A percentile compares a stretch with the other conserved stretches of the same genome.
Evolutionary conservation across 2,329 filamentous ascomycete species (phyloP).

Genomic region (Thermoascus crustaceus): DNA sequence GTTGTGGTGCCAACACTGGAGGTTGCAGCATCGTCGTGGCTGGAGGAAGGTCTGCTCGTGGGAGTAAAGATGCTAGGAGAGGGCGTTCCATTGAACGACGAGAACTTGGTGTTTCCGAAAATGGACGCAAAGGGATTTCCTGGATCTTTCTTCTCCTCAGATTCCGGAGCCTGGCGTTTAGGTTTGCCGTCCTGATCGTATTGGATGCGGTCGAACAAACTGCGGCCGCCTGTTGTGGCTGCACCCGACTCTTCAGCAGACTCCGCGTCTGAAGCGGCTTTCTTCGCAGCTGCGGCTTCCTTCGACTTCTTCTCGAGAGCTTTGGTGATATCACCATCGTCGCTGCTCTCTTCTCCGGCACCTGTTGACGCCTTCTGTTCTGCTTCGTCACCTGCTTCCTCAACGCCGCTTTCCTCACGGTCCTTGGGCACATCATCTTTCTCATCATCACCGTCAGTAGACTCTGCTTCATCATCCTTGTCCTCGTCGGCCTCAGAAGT

Average conservation of each 20-base stretch:
- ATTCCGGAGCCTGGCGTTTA: conserved; percentile 12
- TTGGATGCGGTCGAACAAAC: conserved; percentile 29
- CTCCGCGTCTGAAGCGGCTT: conserved; percentile 9
- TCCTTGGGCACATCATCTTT: conserved; percentile 9
- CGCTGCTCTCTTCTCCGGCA: conserved; percentile 13
- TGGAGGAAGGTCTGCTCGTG: conserved; percentile 6
- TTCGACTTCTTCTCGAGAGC: conserved; percentile 15
- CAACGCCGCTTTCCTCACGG: conserved; percentile 8
- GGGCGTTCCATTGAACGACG: conserved; percentile 17
- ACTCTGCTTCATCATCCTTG: conserved; percentile 15
- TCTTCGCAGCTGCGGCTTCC: conserved; percentile 9
- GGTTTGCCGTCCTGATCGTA: conserved; percentile 18
- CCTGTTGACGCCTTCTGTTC: conserved; percentile 6
- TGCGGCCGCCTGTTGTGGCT: conserved; percentile 19
- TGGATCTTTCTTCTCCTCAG: conserved; percentile 7
- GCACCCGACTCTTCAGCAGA: conserved; percentile 7
- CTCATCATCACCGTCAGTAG: conserved; percentile 12
- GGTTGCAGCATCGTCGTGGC: conserved; percentile 7
- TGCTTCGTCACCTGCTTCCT: conserved; percentile 2
- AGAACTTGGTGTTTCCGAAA: conserved; percentile 18
- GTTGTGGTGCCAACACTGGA: conserved; percentile 11
- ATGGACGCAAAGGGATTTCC: conserved; percentile 14
- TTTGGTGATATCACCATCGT: conserved; percentile 17
- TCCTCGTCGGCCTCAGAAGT: conserved; percentile 15
- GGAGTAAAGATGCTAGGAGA: conserved; percentile 17